Evolutionary conservation across 2,329 filamentous ascomycete genomes (phyloP), one percentile per base, ranked within the genome.

Genomic region (Aspergillus alliaceus): DNA sequence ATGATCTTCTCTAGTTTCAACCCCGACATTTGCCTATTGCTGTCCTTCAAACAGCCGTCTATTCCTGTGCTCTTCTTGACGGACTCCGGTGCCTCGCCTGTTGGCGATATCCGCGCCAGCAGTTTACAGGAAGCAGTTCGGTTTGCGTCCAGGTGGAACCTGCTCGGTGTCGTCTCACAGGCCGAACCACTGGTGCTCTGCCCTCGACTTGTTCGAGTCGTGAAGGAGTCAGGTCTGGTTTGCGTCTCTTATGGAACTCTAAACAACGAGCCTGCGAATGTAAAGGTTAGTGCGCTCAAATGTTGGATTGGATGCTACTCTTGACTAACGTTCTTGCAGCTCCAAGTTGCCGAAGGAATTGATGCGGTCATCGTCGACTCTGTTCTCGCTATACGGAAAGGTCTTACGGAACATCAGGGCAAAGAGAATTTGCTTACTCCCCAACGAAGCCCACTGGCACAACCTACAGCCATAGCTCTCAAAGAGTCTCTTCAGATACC

Each of bases 1-100:
- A 89, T 99, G 73, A 91, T 99, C 64, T 98, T 99, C 77, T 96
- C 91, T 62, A 95, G 90, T 50, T 99, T 99, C 79, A 96, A 98
- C 75, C 95, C 95, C 0, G 95, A 99, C 68, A 92, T 99, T 46
- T 99, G 95, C 72, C 84, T 99, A 14, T 86, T 96, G 63, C 80
- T 98, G 39, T 95, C 90, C 54, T 96, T 96, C 82, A 99, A 99
- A 79, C 95, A 99, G 78, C 93, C 93, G 1, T 96, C 90, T 44
- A 97, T 97, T 55, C 96, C 95, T 0, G 92, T 99, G 58, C 80
- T 99, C 60, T 99, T 99, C 78, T 82, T 99, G 39, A 96, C 90
- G 0, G 95, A 99, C 67, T 91, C 92, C 0, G 95, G 93, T 0
- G 87, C 86, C n/a, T 84, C 79, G 18, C 81, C 86, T 0, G 92